These are phyloP conservation scores for Colletotrichum sp. DNA, from an alignment of 2,329 filamentous ascomycete genomes.

Conservation along the genomic window DNA sequence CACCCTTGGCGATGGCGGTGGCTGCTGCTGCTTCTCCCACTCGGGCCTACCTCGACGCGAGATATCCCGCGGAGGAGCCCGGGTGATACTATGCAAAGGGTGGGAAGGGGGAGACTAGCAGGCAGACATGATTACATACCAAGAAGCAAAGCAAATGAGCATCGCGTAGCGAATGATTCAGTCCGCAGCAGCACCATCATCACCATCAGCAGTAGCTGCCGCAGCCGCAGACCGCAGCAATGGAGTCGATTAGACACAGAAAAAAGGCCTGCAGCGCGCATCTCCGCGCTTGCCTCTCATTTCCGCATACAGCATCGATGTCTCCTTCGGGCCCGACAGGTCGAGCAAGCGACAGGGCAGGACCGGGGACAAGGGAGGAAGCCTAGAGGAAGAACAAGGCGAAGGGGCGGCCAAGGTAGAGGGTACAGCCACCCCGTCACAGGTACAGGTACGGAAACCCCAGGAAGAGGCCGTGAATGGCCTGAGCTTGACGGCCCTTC, in stretches of 20 bases:
- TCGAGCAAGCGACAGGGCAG: neutral
- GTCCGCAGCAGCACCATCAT: neutral
- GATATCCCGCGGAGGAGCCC: neutral
- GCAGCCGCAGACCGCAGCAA: neutral
- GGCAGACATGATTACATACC: neutral
- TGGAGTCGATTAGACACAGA: neutral
- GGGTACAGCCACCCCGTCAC: neutral
- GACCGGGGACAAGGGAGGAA: neutral
- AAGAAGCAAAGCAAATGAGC: neutral
- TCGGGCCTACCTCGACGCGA: neutral
- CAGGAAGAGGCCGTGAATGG: neutral
- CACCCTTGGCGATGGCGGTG: neutral
- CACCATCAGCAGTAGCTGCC: neutral
- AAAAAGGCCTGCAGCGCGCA: neutral
- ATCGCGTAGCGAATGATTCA: neutral
- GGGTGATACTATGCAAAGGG: neutral
- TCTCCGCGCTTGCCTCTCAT: neutral
- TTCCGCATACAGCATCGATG: neutral
- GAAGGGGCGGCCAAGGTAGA: neutral
- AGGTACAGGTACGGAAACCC: neutral
- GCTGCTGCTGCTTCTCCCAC: neutral
- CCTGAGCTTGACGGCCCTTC: neutral
- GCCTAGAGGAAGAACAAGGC: neutral
- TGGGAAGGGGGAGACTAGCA: neutral
- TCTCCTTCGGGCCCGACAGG: neutral